Base-by-base conservation (phyloP, 352 stramenopile genomes). In the Phytophthora capsici region DNA sequence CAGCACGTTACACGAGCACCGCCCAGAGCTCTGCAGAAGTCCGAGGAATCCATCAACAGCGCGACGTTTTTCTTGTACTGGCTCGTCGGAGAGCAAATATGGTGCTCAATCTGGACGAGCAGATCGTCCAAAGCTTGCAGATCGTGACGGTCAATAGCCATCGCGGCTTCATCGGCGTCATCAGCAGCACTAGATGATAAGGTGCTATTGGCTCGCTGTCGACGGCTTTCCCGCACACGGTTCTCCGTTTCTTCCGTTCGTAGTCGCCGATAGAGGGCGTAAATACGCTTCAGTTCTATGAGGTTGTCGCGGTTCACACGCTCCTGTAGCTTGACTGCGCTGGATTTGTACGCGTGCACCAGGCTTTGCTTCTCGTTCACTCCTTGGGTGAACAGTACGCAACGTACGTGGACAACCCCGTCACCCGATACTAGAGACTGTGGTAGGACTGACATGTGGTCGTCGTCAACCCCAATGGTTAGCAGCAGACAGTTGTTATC, bases 1-100 rank as follows among this genome's bases (percentile, higher is more conserved):
- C 97, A 99, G 80, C 97, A 99, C 14, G 97, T 97, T n/a, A 97
- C 80, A 32, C 91, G 90, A 0, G 92, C 93, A 28, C 89, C 95
- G n/a, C 93, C 91, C 6, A 99, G 70, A 44, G 80, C 75, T 46
- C 87, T 73, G 45, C 87, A 95, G 58, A 95, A 91, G 49, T 95
- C 87, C 6, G 87, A 93, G 23, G 87, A 86, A 59, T 91, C 81
- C 71, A 90, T 93, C 19, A 95, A 61, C 26, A 95, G 55, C 36
- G 70, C 82, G 32, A 93, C 84, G 49, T 92, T 93, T 57, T 95
- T 95, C 73, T 91, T 91, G 70, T 86, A 91, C 61, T 89, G 77
- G 34, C 82, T 88, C 30, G 75, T 75, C 16, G 78, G 49, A n/a
- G 80, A 84, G 57, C 68, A 84, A 54, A 95, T 85, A 64, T 90